A percentile compares a stretch with the other conserved stretches of the same genome.
Conservation (phyloP, 2,329 filamentous ascomycete species). For the Aureobasidium leucospermi region DNA sequence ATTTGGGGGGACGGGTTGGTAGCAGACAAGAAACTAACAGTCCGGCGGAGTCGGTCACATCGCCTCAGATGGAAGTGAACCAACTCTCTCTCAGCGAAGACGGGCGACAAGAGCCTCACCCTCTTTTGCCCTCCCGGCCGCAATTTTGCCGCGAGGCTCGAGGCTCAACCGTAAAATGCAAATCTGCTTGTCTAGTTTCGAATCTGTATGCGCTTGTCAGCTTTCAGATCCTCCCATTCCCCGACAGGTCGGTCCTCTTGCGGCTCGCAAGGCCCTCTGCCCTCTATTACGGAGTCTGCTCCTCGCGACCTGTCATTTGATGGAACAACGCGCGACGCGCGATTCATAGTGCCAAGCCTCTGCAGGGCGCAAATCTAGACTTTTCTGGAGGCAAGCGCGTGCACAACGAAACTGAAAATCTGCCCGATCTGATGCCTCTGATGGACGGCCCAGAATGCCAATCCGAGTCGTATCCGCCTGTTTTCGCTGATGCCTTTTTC, state of each 20-base stretch:
- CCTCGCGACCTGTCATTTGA: conserved; percentile 6
- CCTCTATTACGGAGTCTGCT: background rate
- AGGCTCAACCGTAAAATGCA: background rate
- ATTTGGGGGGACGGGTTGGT: background rate
- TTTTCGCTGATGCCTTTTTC: background rate
- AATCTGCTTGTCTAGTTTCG: background rate
- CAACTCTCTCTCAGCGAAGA: background rate
- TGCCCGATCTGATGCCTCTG: background rate
- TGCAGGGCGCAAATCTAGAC: background rate
- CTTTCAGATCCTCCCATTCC: background rate
- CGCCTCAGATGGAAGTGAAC: background rate
- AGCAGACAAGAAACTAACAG: conserved; percentile 6
- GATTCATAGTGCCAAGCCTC: background rate
- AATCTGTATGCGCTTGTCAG: background rate
- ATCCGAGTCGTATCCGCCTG: background rate
- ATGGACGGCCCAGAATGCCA: background rate
- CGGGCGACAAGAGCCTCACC: background rate
- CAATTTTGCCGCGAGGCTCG: background rate
- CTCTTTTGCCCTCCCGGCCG: background rate
- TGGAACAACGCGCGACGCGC: background rate
- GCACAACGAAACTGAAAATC: background rate
- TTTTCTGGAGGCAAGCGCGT: background rate
- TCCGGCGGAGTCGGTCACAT: background rate
- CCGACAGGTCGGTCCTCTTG: background rate
- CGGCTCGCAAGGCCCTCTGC: background rate